phyloP scores from a whole-genome alignment of 2,329 filamentous ascomycete genomes.

The Pseudogymnoascus destructans region DNA sequence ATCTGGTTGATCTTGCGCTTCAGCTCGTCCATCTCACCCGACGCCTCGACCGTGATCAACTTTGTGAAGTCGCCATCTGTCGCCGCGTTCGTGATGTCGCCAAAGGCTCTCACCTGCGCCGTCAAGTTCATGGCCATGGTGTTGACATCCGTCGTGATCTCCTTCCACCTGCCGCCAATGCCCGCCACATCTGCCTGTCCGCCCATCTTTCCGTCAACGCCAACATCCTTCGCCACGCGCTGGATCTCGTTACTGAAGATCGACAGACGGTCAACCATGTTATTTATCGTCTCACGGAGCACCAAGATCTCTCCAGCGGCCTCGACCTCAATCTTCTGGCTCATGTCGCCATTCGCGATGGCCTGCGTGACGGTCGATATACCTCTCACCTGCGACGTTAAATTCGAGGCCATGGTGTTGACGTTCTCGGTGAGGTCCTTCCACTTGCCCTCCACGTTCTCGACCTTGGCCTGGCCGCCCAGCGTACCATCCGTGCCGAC shows the following conservation, averaged over 20 bases:
- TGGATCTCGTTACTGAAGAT: slow-evolving; percentile 96
- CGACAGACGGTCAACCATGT: slow-evolving; percentile 93
- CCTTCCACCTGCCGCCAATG: slow-evolving; percentile 90
- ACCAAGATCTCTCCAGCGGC: slow-evolving; percentile 91
- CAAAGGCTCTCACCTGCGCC: slow-evolving; percentile 93
- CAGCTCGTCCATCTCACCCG: slow-evolving; percentile 96
- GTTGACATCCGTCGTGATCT: slow-evolving; percentile 59
- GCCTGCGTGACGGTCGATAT: slow-evolving; percentile 91
- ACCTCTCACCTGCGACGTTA: slow-evolving; percentile 65
- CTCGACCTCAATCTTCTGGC: slow-evolving; percentile 87
- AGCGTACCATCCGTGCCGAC: slow-evolving; percentile 93
- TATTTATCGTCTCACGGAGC: slow-evolving; percentile 92
- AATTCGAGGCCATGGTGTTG: slow-evolving; percentile 60
- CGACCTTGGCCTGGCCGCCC: slow-evolving; percentile 84
- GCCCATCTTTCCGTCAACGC: slow-evolving; percentile 96
- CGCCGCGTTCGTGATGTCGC: slow-evolving; percentile 94
- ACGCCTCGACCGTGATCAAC: slow-evolving; percentile 90
- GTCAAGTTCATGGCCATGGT: slow-evolving; percentile 54
- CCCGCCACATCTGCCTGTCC: slow-evolving; percentile 91
- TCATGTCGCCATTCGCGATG: slow-evolving; percentile 91
- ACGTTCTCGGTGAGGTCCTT: slow-evolving; percentile 89
- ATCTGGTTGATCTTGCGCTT: slow-evolving; percentile 99
- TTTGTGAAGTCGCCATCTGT: slow-evolving; percentile 97
- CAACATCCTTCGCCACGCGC: slow-evolving; percentile 88
- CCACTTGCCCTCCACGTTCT: slow-evolving; percentile 95